phyloP scores from a whole-genome alignment of 1,284 basidiomycete genomes.

The Leccinum cinnamomeum region DNA sequence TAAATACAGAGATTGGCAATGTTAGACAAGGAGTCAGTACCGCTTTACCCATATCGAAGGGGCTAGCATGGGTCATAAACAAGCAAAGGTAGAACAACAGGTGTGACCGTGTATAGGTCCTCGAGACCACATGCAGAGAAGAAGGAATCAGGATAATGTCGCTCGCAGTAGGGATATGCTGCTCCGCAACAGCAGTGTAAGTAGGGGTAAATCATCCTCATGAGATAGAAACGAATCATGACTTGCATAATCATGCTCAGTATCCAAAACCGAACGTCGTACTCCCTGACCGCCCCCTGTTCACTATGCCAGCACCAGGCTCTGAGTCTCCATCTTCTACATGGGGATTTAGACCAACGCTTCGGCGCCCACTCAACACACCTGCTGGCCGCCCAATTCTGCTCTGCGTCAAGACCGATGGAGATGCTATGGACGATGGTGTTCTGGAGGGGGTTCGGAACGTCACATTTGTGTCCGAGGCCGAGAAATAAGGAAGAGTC shows the following conservation, averaged over 20 bases:
- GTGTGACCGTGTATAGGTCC: constrained; percentile 19
- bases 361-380: constrained; percentile 46
- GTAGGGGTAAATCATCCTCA: constrained; percentile 10
- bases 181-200: constrained; percentile 14
- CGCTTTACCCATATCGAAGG: constrained; percentile 20
- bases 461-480: constrained; percentile 51
- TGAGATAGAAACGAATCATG: constrained; percentile 12
- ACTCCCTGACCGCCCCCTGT: constrained; percentile 38
- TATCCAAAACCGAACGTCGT: constrained; percentile 26
- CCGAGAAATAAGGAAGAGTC: constrained; percentile 41
- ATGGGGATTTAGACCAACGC: constrained; percentile 36
- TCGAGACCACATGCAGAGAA: constrained; percentile 24
- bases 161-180: constrained; percentile 17
- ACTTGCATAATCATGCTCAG: constrained; percentile 21
- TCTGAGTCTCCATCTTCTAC: constrained; percentile 32
- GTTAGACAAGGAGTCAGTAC: constrained; percentile 11
- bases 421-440: constrained; percentile 37
- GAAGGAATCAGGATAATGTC: constrained; percentile 11
- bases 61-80: constrained; percentile 29
- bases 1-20: constrained; percentile 13
- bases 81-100: constrained; percentile 19
- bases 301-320: constrained; percentile 21
- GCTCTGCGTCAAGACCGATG: constrained; percentile 49
- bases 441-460: constrained; percentile 47
- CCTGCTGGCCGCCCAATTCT: constrained; percentile 61